These are phyloP conservation scores for Metschnikowia bowlesiae DNA, from an alignment of 805 yeast genomes.

Conservation along the genomic window DNA sequence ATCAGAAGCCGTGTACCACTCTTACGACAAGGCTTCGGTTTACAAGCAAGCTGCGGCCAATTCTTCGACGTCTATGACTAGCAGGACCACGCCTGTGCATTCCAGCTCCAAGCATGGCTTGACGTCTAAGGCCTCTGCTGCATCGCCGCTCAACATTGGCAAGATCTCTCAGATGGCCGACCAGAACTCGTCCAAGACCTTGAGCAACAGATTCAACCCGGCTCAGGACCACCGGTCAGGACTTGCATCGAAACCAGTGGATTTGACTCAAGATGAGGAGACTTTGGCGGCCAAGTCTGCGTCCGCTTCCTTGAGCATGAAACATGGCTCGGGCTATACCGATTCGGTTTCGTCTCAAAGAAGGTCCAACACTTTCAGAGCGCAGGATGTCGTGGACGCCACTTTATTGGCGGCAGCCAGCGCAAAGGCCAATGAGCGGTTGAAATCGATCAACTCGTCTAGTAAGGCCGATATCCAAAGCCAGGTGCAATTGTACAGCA, in stretches of 20 bases:
- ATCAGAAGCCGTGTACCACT: constrained; percentile 31
- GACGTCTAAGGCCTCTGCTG: constrained; percentile 21
- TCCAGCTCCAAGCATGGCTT: constrained; percentile 33
- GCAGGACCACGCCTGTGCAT: constrained; percentile 42
- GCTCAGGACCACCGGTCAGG: constrained; percentile 40
- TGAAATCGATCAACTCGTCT: constrained; percentile 27
- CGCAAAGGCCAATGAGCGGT: constrained; percentile 41
- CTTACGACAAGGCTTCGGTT: constrained; percentile 26
- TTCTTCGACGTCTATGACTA: constrained; percentile 42
- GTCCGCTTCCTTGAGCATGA: constrained; percentile 51
- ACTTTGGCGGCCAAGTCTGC: constrained; percentile 55
- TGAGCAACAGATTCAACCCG: constrained; percentile 41
- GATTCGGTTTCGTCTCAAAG: constrained; percentile 24
- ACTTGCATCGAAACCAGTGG: constrained; percentile 22
- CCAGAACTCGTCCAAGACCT: constrained; percentile 35
- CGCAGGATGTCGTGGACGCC: constrained; percentile 43
- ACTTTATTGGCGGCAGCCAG: constrained; percentile 47
- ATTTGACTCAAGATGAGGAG: constrained; percentile 38
- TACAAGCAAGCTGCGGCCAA: constrained; percentile 32
- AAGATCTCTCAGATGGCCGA: constrained; percentile 34
- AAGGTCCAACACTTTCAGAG: constrained; percentile 33
- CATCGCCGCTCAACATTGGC: constrained; percentile 27
- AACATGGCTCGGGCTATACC: constrained; percentile 27
- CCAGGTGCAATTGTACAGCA: constrained; percentile 57
- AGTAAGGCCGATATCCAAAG: constrained; percentile 32